Conservation (phyloP, 805 yeast genomes). For the Cyberlindnera maclurae region DNA sequence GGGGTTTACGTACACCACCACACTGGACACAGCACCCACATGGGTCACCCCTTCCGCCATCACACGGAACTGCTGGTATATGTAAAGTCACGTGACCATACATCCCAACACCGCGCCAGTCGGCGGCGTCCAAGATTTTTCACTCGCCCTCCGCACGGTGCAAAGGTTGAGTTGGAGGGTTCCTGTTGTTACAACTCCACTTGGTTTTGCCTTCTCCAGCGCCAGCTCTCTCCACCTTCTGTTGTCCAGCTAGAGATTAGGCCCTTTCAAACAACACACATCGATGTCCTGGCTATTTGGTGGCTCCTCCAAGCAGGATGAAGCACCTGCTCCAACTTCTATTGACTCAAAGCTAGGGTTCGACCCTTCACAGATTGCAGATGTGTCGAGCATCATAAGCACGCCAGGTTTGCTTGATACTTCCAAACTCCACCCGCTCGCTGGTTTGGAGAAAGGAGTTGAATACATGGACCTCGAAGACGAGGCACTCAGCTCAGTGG, state of each 20-base stretch:
- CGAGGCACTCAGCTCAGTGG: conserved; percentile 65
- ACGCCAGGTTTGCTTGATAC: conserved; percentile 62
- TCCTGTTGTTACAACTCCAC: no score
- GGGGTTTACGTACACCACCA: no score
- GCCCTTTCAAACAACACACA: no score
- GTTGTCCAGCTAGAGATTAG: no score
- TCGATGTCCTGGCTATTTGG: conserved; percentile 26
- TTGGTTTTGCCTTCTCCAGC: no score
- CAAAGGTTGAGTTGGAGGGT: no score
- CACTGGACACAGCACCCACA: no score
- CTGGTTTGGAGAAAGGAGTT: conserved; percentile 83
- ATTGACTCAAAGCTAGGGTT: conserved; percentile 38
- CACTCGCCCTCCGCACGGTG: no score
- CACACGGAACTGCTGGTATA: no score
- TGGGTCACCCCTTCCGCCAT: no score
- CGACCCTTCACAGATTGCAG: conserved; percentile 57
- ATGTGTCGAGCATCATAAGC: conserved; percentile 54
- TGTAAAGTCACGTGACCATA: background rate
- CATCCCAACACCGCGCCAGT: background rate
- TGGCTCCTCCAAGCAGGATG: conserved; percentile 16
- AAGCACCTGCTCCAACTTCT: conserved; percentile 11
- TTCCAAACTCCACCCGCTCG: conserved; percentile 78
- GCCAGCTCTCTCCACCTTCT: no score
- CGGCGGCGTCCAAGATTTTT: background rate
- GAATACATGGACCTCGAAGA: conserved; percentile 88